Percentiles rank a stretch among this genome's conserved stretches.
These are phyloP conservation scores for Ceratocystis ficicola DNA, from an alignment of 2,329 filamentous ascomycete genomes.

Conservation along the genomic window DNA sequence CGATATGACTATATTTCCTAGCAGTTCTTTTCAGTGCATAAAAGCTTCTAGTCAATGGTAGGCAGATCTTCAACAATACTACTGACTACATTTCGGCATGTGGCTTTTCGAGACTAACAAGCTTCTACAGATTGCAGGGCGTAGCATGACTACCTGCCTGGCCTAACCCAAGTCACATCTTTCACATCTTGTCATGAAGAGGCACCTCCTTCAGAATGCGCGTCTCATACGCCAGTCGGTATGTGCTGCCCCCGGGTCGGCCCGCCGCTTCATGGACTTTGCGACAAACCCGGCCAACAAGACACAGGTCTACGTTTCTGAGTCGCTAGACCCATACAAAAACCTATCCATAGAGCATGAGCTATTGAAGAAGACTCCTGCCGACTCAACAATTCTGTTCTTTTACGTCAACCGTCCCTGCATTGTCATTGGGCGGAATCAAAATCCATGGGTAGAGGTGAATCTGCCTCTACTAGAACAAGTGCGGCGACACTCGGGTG, in stretches of 20 bases:
- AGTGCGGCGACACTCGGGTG: neutral
- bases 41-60: too few relatives aligned
- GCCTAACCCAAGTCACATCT: neutral
- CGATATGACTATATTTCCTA: neutral
- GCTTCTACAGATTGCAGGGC: neutral
- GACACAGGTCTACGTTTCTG: conserved; percentile 59
- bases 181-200: neutral
- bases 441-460: conserved; percentile 93
- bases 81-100: neutral
- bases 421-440: conserved; percentile 86
- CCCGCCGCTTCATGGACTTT: conserved; percentile 29
- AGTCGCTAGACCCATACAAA: conserved; percentile 61
- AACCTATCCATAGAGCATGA: conserved; percentile 93
- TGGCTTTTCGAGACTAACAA: neutral
- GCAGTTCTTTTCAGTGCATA: too few relatives aligned
- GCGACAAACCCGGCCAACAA: conserved; percentile 35
- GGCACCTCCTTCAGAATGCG: neutral
- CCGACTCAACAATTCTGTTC: conserved; percentile 65
- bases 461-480: conserved; percentile 51
- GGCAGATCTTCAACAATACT: neutral
- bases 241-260: neutral
- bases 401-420: conserved; percentile 81
- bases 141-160: neutral
- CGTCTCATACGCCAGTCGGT: neutral
- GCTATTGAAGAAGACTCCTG: conserved; percentile 61